These are phyloP conservation scores for Calophaca sinica DNA, from an alignment of 306 rosid genomes.

Conservation along the genomic window DNA sequence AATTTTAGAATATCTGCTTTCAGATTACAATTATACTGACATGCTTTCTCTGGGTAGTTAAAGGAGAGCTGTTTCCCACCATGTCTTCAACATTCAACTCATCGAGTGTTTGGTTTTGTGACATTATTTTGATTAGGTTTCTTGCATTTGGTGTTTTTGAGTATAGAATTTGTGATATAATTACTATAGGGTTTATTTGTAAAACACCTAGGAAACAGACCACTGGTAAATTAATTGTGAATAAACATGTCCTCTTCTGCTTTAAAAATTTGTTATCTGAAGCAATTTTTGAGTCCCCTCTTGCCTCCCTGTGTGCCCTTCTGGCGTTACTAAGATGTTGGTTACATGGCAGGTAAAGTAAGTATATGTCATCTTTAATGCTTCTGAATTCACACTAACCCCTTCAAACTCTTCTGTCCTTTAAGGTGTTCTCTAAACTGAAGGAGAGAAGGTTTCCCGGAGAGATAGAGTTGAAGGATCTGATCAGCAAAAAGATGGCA, in stretches of 20 bases:
- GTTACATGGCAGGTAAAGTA: constrained; percentile 16
- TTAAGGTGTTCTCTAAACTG: constrained; percentile 85
- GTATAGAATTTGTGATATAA: constrained; percentile 10
- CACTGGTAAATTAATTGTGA: neutral
- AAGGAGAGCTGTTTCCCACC: neutral
- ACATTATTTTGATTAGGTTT: constrained; percentile 23
- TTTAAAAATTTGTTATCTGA: constrained; percentile 3
- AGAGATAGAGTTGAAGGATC: constrained; percentile 74
- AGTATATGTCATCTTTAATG: constrained; percentile 25
- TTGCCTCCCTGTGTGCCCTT: neutral
- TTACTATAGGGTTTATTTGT: constrained; percentile 31
- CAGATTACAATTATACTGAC: constrained; percentile 15
- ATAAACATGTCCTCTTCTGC: constrained; percentile 1
- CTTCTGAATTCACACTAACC: constrained; percentile 36
- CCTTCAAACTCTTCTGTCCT: constrained; percentile 38
- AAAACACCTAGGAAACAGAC: constrained; percentile 12
- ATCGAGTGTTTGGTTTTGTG: constrained; percentile 3
- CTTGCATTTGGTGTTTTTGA: neutral
- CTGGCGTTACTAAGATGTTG: constrained; percentile 3
- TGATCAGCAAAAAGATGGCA: constrained; percentile 54
- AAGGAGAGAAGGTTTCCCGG: constrained; percentile 79
- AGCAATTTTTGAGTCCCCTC: neutral
- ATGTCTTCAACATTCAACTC: constrained; percentile 18
- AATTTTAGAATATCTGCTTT: constrained; percentile 30
- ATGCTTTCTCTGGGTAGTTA: constrained; percentile 1